A percentile compares a stretch with the other conserved stretches of the same genome.
These are phyloP conservation scores for Trametes punicea DNA, from an alignment of 768 basidiomycete genomes.

Conservation along the genomic window DNA sequence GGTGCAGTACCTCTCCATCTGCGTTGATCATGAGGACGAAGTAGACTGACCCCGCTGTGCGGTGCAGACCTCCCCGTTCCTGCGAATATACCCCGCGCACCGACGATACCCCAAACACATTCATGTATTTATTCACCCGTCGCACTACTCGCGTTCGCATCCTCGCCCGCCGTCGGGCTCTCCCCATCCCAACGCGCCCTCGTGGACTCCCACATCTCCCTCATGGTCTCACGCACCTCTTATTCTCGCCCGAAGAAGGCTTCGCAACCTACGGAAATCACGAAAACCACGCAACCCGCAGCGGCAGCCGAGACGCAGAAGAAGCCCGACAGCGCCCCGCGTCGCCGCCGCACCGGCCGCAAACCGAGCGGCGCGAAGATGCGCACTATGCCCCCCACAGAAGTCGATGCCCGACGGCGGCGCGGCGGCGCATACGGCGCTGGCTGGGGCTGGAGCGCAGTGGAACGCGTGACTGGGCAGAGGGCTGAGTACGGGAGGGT, in stretches of 20 bases:
- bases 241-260: slow-evolving; percentile 2
- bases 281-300: too few relatives aligned
- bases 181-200: slow-evolving; percentile 17
- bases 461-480: background rate
- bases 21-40: background rate
- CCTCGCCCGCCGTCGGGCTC: slow-evolving; percentile 16
- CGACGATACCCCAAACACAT: slow-evolving; percentile 19
- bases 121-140: slow-evolving; percentile 18
- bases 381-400: slow-evolving; percentile 8
- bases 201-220: slow-evolving; percentile 16
- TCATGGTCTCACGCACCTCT: slow-evolving; percentile 9
- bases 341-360: slow-evolving; percentile 21
- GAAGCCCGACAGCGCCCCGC: background rate
- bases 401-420: slow-evolving; percentile 18
- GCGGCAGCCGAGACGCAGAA: background rate
- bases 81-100: slow-evolving; percentile 19
- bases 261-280: background rate
- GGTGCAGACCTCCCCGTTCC: slow-evolving; percentile 8
- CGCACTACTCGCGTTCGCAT: slow-evolving; percentile 24
- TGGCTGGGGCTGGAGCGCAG: slow-evolving; percentile 17
- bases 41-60: background rate
- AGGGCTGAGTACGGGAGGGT: background rate
- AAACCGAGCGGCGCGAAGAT: slow-evolving; percentile 11
- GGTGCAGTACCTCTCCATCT: background rate
- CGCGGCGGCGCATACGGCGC: slow-evolving; percentile 15